Evolutionary conservation across 2,329 filamentous ascomycete genomes (phyloP).

Genomic region (Colletotrichum simmondsii): DNA sequence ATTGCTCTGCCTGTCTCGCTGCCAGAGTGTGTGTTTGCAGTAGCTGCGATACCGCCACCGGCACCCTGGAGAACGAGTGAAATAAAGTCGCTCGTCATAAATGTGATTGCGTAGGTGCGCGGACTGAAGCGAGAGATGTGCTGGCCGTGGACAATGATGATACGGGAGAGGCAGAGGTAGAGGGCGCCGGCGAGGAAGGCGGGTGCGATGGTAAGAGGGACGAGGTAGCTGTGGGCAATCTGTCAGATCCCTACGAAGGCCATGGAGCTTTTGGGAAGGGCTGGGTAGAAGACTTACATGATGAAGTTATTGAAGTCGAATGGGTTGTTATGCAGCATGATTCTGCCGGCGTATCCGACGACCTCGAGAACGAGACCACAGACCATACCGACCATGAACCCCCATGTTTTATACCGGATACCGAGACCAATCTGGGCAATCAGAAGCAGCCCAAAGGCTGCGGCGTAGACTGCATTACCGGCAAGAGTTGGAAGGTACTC

Average conservation of each 20-base stretch:
- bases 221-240: constrained; percentile 8
- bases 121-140: constrained; percentile 15
- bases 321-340: constrained; percentile 66
- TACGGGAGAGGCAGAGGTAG: constrained; percentile 34
- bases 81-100: constrained; percentile 66
- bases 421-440: neutral
- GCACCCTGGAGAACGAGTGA: constrained; percentile 67
- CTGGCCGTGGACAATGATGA: constrained; percentile 20
- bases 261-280: too few species aligned
- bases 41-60: constrained; percentile 61
- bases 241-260: neutral
- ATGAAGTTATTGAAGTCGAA: constrained; percentile 66
- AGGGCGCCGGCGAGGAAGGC: constrained; percentile 34
- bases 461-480: neutral
- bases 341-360: constrained; percentile 70
- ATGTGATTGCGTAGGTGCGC: constrained; percentile 63
- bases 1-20: neutral
- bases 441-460: neutral
- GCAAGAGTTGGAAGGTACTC: neutral
- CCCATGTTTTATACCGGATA: neutral
- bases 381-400: neutral
- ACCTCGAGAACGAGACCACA: constrained; percentile 54
- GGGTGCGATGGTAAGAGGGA: constrained; percentile 31
- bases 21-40: neutral
- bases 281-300: neutral